A percentile compares a stretch with the other conserved stretches of the same genome.
Evolutionary conservation across 169 alveolate genomes (phyloP).

Genomic region (Theileria equi): DNA sequence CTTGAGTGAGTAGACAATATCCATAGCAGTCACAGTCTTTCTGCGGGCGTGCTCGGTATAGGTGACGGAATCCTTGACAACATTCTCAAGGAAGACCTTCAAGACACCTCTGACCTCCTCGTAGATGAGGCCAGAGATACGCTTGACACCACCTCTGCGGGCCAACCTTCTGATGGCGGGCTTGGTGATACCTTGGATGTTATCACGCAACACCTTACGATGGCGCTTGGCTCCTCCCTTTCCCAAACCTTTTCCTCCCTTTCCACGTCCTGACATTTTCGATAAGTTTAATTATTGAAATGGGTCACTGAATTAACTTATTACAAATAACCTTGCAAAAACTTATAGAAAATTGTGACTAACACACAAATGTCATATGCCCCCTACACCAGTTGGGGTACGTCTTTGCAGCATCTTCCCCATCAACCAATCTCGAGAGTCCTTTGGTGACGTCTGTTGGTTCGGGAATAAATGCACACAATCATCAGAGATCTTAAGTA

Average conservation of each 20-base stretch:
- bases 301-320: constrained; percentile 39
- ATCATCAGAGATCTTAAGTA: no score
- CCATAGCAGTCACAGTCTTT: constrained; percentile 99
- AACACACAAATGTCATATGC: constrained; percentile 1
- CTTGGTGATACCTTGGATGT: constrained; percentile 99
- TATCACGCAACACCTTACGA: constrained; percentile 94
- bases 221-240: constrained; percentile 98
- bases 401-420: neutral
- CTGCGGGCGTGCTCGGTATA: constrained; percentile 99
- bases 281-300: constrained; percentile 50
- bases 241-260: constrained; percentile 99
- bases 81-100: constrained; percentile 96
- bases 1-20: constrained; percentile 98
- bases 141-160: constrained; percentile 99
- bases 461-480: no score
- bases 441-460: no score
- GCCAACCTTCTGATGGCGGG: constrained; percentile 99
- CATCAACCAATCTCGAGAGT: no score
- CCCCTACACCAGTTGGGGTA: constrained; percentile 20
- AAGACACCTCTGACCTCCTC: constrained; percentile 98
- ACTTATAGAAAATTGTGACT: constrained; percentile 68
- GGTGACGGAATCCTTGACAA: constrained; percentile 98
- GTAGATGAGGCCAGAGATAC: constrained; percentile 97
- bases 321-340: constrained; percentile 13
- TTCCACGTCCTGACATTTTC: constrained; percentile 94